Conservation (phyloP, 805 yeast genomes). For the Lipomyces mesembrius region DNA sequence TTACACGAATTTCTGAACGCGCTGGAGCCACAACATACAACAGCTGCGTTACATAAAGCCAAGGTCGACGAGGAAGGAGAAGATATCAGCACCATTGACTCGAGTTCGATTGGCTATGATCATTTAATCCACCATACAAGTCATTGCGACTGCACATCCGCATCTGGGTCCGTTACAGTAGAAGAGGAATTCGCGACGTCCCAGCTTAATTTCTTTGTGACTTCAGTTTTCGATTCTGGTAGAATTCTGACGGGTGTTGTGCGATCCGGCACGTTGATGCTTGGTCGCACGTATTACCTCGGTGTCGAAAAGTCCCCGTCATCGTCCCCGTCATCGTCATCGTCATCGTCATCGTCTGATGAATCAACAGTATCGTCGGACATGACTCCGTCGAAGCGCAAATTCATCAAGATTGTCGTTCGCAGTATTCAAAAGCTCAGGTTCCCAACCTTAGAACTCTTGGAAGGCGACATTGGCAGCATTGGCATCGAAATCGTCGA, state of each 20-base stretch:
- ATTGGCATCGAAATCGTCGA: constrained; percentile 31
- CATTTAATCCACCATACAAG: constrained; percentile 27
- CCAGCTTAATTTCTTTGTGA: constrained; percentile 29
- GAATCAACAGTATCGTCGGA: not conserved
- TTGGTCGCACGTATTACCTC: constrained; percentile 26
- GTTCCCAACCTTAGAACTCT: constrained; percentile 25
- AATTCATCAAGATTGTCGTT: constrained; percentile 16
- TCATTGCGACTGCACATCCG: constrained; percentile 18
- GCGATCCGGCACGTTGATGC: constrained; percentile 25
- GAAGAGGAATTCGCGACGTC: constrained; percentile 10
- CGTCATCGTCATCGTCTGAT: constrained; percentile 4
- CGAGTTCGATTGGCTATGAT: constrained; percentile 14
- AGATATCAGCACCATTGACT: not conserved
- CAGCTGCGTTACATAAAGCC: not conserved
- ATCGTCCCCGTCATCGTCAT: not conserved
- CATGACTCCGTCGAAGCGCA: constrained; percentile 2
- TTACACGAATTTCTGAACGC: constrained; percentile 30
- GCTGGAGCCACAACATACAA: constrained; percentile 9
- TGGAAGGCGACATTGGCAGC: constrained; percentile 33
- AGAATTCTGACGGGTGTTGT: constrained; percentile 33
- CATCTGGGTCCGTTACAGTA: not conserved
- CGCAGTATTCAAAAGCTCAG: constrained; percentile 33
- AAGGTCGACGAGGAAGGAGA: not conserved
- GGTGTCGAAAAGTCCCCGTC: constrained; percentile 12
- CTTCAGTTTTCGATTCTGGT: constrained; percentile 35